phyloP scores from a whole-genome alignment of 345 rosid species.

The Moringa oleifera region DNA sequence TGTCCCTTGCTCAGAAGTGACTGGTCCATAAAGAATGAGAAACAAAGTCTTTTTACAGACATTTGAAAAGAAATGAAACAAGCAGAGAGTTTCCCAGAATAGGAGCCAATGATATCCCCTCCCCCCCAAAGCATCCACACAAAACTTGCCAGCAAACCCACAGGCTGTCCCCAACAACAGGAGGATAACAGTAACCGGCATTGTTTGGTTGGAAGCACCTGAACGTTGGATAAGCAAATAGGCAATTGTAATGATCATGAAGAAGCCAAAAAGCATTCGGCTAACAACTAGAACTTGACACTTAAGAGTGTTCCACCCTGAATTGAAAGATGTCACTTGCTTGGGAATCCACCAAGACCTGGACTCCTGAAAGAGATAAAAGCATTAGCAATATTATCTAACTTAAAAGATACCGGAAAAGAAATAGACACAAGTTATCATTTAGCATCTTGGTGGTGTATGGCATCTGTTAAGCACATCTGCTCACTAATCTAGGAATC shows the following conservation, averaged over 20 bases:
- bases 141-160: slow-evolving; percentile 71
- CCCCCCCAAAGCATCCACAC: slow-evolving; percentile 86
- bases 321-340: slow-evolving; percentile 44
- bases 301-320: slow-evolving; percentile 34
- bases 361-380: slow-evolving; percentile 30
- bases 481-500: too few relatives aligned
- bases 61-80: slow-evolving; percentile 55
- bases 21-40: slow-evolving; percentile 48
- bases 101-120: slow-evolving; percentile 64
- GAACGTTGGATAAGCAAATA: slow-evolving; percentile 65
- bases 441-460: not conserved
- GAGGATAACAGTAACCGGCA: slow-evolving; percentile 68
- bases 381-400: not conserved
- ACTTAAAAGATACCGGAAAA: not conserved
- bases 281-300: slow-evolving; percentile 62
- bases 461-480: too few relatives aligned
- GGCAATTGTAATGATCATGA: slow-evolving; percentile 51
- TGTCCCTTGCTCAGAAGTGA: slow-evolving; percentile 22
- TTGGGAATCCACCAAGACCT: slow-evolving; percentile 74
- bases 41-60: slow-evolving; percentile 38
- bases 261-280: slow-evolving; percentile 57
- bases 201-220: slow-evolving; percentile 45
- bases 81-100: slow-evolving; percentile 67
- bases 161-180: slow-evolving; percentile 60
- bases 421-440: not conserved